Percentiles rank a stretch among this genome's conserved stretches.
Evolutionary conservation across 495 filamentous ascomycete species (phyloP).

Genomic region (Aspergillus campestris): DNA sequence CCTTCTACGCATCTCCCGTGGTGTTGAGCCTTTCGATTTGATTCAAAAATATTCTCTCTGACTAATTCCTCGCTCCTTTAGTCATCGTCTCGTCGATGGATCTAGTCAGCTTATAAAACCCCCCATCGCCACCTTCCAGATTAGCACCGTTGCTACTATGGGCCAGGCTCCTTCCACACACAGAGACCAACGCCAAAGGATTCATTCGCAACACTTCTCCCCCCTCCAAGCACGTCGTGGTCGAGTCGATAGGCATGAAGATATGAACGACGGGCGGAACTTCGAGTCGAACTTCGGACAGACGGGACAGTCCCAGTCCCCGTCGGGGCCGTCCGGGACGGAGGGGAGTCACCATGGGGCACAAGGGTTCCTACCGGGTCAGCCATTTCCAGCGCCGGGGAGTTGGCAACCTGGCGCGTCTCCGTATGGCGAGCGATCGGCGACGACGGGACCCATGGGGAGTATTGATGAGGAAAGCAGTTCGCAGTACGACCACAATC

Average conservation of each 20-base stretch:
- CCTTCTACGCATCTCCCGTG: too few relatives aligned
- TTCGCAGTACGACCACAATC: slow-evolving; percentile 16
- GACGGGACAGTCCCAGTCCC: too few relatives aligned
- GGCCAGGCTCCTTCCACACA: slow-evolving; percentile 41
- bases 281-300: slow-evolving; percentile 17
- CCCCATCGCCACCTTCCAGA: slow-evolving; percentile 9
- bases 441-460: slow-evolving; percentile 20
- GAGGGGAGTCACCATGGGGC: slow-evolving; percentile 11
- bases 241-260: slow-evolving; percentile 28
- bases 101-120: slow-evolving; percentile 21
- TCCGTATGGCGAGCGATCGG: slow-evolving; percentile 6
- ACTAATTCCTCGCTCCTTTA: slow-evolving; percentile 17
- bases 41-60: slow-evolving; percentile 2
- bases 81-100: slow-evolving; percentile 23
- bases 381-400: slow-evolving; percentile 7
- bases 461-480: slow-evolving; percentile 27
- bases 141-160: slow-evolving; percentile 32
- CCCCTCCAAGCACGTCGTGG: slow-evolving; percentile 17
- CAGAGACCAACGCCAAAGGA: slow-evolving; percentile 27
- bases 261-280: slow-evolving; percentile 30
- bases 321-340: slow-evolving; percentile 7
- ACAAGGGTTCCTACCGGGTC: slow-evolving; percentile 9
- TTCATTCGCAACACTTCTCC: slow-evolving; percentile 12
- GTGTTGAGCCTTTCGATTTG: too few relatives aligned
- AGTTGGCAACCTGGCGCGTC: slow-evolving; percentile 18